Evolutionary conservation across 257 asterid genomes (phyloP).

Genomic region (Przewalskia tangutica): DNA sequence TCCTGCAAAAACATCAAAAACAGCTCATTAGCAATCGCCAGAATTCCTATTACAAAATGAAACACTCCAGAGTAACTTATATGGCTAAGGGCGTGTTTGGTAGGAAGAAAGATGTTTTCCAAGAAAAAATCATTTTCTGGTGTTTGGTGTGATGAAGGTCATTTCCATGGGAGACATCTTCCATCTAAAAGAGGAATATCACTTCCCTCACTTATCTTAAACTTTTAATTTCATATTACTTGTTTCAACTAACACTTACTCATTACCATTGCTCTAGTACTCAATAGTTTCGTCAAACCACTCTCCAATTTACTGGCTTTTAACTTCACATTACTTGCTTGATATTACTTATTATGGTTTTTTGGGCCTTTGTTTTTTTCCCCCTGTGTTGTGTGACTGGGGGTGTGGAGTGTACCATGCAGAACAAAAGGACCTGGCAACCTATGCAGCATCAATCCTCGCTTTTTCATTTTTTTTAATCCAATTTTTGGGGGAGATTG

Average conservation of each 20-base stretch:
- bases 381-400: too few relatives aligned
- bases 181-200: background rate
- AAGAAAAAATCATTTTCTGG: background rate
- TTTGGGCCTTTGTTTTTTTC: too few relatives aligned
- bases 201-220: background rate
- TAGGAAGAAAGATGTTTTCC: background rate
- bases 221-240: background rate
- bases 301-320: background rate
- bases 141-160: background rate
- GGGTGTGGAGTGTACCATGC: background rate
- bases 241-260: background rate
- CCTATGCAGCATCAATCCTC: background rate
- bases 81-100: background rate
- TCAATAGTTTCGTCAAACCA: background rate
- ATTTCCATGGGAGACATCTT: background rate
- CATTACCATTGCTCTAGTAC: background rate
- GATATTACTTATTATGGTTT: too few relatives aligned
- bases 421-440: background rate
- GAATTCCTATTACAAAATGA: background rate
- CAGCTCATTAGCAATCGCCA: background rate
- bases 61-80: background rate
- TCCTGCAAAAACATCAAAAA: conserved; percentile 31
- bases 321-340: too few relatives aligned
- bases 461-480: background rate
- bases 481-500: background rate